phyloP scores from a whole-genome alignment of 2,329 filamentous ascomycete genomes.

The Aureobasidium melanogenum region DNA sequence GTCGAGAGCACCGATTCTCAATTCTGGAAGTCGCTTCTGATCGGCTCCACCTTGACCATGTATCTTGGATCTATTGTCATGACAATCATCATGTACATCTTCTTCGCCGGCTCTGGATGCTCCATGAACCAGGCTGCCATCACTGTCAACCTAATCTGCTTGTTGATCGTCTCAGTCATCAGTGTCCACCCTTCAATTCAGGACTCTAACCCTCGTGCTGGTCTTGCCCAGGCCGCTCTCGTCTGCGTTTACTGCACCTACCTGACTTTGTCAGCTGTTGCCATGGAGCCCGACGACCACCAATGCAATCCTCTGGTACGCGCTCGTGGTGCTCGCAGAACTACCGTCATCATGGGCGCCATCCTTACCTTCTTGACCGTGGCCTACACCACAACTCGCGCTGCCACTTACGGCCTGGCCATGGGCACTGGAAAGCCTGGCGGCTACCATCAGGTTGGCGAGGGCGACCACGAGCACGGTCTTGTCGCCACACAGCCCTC shows the following conservation, averaged over 20 bases:
- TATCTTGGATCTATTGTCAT: conserved; percentile 83
- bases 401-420: conserved; percentile 81
- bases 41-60: conserved; percentile 90
- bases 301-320: conserved; percentile 87
- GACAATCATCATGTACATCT: conserved; percentile 95
- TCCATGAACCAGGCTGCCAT: conserved; percentile 96
- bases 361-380: conserved; percentile 95
- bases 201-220: conserved; percentile 84
- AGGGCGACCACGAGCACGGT: conserved; percentile 71
- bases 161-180: conserved; percentile 69
- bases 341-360: conserved; percentile 83
- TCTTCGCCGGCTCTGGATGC: conserved; percentile 76
- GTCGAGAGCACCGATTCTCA: conserved; percentile 84
- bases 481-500: conserved; percentile 79
- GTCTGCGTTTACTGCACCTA: conserved; percentile 98
- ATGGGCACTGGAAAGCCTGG: conserved; percentile 52
- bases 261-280: conserved; percentile 93
- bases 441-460: conserved; percentile 50
- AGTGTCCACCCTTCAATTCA: conserved; percentile 88
- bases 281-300: conserved; percentile 94
- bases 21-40: conserved; percentile 75
- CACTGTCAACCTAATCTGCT: conserved; percentile 79
- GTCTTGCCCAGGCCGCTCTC: conserved; percentile 94
- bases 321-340: conserved; percentile 78
- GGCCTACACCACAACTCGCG: conserved; percentile 93